Percentiles rank a stretch among this genome's conserved stretches.
These are phyloP conservation scores for Yamadazyma oceani DNA, from an alignment of 1,139 yeast species.

Conservation along the genomic window DNA sequence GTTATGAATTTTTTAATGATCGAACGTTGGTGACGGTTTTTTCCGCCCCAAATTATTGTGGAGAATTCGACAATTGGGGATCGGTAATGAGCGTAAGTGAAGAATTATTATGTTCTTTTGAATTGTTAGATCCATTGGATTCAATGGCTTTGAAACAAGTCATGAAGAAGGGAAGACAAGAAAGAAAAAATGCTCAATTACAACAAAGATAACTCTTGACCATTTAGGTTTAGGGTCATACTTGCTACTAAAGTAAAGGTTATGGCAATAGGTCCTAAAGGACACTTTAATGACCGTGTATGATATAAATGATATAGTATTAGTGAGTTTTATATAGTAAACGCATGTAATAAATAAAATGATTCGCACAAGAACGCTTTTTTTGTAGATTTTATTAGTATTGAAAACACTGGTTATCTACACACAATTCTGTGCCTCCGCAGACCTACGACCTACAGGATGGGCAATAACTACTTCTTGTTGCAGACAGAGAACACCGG, in stretches of 20 bases:
- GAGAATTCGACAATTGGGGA: conserved; percentile 99
- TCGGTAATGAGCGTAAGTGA: conserved; percentile 98
- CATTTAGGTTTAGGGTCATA: too few species aligned
- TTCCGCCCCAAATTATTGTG: conserved; percentile 96
- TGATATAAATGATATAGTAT: too few species aligned
- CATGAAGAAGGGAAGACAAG: conserved; percentile 83
- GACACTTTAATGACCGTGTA: too few species aligned
- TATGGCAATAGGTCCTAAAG: too few species aligned
- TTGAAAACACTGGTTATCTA: too few species aligned
- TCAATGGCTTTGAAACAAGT: conserved; percentile 90
- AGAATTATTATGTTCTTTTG: conserved; percentile 88
- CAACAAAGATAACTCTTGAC: conserved; percentile 1
- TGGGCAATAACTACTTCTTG: conserved; percentile 21
- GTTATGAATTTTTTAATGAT: conserved; percentile 95
- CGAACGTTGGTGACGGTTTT: conserved; percentile 91
- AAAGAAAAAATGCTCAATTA: conserved; percentile 57
- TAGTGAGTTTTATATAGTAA: too few species aligned
- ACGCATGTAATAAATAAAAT: too few species aligned
- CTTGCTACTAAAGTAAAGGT: too few species aligned
- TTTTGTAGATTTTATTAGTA: too few species aligned
- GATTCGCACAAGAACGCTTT: too few species aligned
- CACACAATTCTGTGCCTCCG: too few species aligned
- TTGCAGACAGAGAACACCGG: conserved; percentile 40
- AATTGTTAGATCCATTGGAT: conserved; percentile 89
- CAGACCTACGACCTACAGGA: too few species aligned